Evolutionary conservation across 75 land plant genomes (phyloP).

Genomic region (Cunninghamia lanceolata): DNA sequence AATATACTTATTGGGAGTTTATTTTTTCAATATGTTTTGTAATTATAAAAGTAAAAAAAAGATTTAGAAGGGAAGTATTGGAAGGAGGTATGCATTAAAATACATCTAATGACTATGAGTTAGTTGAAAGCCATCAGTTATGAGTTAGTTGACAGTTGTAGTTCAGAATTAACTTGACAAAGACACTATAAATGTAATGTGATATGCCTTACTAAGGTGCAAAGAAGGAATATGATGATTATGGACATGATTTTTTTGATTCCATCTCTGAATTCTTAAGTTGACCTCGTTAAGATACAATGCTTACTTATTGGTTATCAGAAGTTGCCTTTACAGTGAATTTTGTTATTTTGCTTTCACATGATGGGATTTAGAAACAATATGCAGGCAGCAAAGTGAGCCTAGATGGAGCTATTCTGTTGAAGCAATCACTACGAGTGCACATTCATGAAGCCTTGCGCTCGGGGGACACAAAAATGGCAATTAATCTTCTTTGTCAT

Average conservation of each 20-base stretch:
- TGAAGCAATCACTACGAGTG: background rate
- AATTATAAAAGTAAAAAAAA: background rate
- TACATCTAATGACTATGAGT: background rate
- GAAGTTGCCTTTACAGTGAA: background rate
- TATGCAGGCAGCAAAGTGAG: background rate
- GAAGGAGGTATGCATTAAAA: background rate
- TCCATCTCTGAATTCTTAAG: background rate
- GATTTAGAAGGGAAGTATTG: background rate
- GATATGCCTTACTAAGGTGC: background rate
- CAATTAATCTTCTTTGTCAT: background rate
- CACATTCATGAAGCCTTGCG: constrained; percentile 3
- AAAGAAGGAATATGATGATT: background rate
- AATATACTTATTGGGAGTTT: background rate
- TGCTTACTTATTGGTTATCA: background rate
- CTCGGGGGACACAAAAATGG: constrained; percentile 2
- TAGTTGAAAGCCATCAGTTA: too few relatives aligned
- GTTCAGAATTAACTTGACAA: too few relatives aligned
- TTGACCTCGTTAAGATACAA: background rate
- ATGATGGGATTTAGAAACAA: background rate
- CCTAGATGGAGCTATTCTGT: background rate
- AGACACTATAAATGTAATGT: background rate
- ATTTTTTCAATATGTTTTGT: too few relatives aligned
- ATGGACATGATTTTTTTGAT: background rate
- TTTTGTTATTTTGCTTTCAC: background rate
- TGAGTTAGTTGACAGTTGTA: too few relatives aligned